phyloP scores from a whole-genome alignment of 805 yeast species.

The Diddensiella caesifluorescens region DNA sequence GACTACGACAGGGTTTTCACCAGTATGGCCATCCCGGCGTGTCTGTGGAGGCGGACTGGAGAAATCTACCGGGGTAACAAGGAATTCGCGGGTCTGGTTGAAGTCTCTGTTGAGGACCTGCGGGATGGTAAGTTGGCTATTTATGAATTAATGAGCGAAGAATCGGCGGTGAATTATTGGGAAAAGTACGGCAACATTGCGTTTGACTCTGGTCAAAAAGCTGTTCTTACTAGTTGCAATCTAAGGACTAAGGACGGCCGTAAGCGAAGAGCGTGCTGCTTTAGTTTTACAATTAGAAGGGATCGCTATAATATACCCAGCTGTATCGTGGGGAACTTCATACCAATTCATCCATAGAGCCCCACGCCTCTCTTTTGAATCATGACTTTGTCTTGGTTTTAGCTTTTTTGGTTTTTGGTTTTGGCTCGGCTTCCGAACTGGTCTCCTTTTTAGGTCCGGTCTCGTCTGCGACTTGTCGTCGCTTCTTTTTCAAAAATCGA shows the following conservation, averaged over 20 bases:
- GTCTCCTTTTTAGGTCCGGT: background rate
- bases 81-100: slow-evolving; percentile 91
- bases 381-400: slow-evolving; percentile 4
- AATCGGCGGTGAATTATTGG: slow-evolving; percentile 95
- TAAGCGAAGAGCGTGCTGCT: slow-evolving; percentile 79
- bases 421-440: slow-evolving; percentile 12
- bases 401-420: slow-evolving; percentile 5
- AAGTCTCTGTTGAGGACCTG: slow-evolving; percentile 81
- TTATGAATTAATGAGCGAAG: slow-evolving; percentile 91
- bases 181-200: slow-evolving; percentile 96
- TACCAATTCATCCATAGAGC: slow-evolving; percentile 51
- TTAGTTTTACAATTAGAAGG: slow-evolving; percentile 87
- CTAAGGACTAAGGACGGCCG: slow-evolving; percentile 77
- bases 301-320: slow-evolving; percentile 93
- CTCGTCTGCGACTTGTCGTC: slow-evolving; percentile 28
- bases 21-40: slow-evolving; percentile 96
- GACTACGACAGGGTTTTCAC: slow-evolving; percentile 95
- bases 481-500: slow-evolving; percentile 51
- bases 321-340: slow-evolving; percentile 92
- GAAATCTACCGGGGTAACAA: slow-evolving; percentile 93
- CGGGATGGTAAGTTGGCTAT: slow-evolving; percentile 90
- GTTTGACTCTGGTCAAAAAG: slow-evolving; percentile 91
- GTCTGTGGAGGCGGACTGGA: slow-evolving; percentile 95
- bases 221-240: slow-evolving; percentile 88
- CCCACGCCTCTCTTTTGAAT: background rate